Evolutionary conservation across 2,329 filamentous ascomycete genomes (phyloP).

Genomic region (Aspergillus aculeatinus): DNA sequence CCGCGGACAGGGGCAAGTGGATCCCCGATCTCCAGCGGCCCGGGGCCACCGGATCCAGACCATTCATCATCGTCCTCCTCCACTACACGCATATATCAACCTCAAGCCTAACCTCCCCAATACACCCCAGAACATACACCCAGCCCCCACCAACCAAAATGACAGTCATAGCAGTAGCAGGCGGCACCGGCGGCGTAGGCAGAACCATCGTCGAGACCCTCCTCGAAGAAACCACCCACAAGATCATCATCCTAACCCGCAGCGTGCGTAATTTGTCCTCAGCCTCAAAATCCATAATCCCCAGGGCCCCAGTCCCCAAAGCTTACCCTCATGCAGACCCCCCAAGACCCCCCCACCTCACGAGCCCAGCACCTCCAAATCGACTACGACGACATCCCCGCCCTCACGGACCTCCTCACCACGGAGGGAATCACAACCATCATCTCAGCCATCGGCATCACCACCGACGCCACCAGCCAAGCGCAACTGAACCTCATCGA

Average conservation of each 20-base stretch:
- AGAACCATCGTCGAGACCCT: conserved; percentile 49
- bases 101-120: neutral
- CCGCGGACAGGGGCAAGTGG: neutral
- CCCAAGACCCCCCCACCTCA: conserved; percentile 5
- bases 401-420: conserved; percentile 30
- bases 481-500: conserved; percentile 47
- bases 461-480: conserved; percentile 27
- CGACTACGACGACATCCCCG: conserved; percentile 35
- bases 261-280: conserved; percentile 30
- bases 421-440: conserved; percentile 46
- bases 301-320: neutral
- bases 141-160: conserved; percentile 23
- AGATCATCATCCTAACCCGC: conserved; percentile 45
- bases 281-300: neutral
- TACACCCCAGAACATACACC: too few relatives aligned
- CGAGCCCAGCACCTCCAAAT: conserved; percentile 24
- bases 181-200: conserved; percentile 50
- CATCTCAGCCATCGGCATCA: conserved; percentile 44
- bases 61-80: too few relatives aligned
- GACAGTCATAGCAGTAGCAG: conserved; percentile 48
- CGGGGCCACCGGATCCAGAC: neutral
- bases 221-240: conserved; percentile 30
- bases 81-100: neutral
- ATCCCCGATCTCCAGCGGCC: neutral
- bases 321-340: neutral